phyloP scores from a whole-genome alignment of 352 stramenopile species.

The Pythium utonaiense region DNA sequence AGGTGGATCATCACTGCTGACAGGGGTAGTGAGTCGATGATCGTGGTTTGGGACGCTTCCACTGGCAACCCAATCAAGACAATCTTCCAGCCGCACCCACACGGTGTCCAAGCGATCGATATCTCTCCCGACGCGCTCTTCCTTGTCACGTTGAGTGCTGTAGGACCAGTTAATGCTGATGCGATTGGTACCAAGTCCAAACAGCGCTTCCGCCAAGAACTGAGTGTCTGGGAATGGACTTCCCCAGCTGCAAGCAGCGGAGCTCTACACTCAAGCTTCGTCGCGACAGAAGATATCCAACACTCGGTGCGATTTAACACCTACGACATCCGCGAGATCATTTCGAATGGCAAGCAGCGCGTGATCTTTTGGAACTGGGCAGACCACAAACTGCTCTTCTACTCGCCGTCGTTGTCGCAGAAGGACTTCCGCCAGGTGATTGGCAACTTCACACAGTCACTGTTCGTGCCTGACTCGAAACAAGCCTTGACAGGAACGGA shows the following conservation, averaged over 20 bases:
- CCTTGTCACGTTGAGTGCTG: conserved; percentile 76
- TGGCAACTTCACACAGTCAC: conserved; percentile 80
- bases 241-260: conserved; percentile 25
- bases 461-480: conserved; percentile 85
- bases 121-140: conserved; percentile 89
- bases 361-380: conserved; percentile 91
- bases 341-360: conserved; percentile 81
- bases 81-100: conserved; percentile 81
- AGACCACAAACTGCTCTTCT: conserved; percentile 73
- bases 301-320: conserved; percentile 88
- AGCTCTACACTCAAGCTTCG: conserved; percentile 53
- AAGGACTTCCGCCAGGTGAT: conserved; percentile 79
- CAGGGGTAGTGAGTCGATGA: conserved; percentile 80
- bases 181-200: conserved; percentile 4
- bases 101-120: conserved; percentile 83
- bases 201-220: conserved; percentile 63
- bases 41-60: conserved; percentile 89
- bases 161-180: conserved; percentile 19
- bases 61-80: conserved; percentile 89
- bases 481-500: conserved; percentile 84
- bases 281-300: conserved; percentile 76
- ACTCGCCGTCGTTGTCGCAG: conserved; percentile 79
- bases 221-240: conserved; percentile 89
- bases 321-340: conserved; percentile 84
- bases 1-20: conserved; percentile 92